These are phyloP conservation scores for Nakaseomyces kungkrabaensis DNA, from an alignment of 1,139 yeast species.

Conservation along the genomic window DNA sequence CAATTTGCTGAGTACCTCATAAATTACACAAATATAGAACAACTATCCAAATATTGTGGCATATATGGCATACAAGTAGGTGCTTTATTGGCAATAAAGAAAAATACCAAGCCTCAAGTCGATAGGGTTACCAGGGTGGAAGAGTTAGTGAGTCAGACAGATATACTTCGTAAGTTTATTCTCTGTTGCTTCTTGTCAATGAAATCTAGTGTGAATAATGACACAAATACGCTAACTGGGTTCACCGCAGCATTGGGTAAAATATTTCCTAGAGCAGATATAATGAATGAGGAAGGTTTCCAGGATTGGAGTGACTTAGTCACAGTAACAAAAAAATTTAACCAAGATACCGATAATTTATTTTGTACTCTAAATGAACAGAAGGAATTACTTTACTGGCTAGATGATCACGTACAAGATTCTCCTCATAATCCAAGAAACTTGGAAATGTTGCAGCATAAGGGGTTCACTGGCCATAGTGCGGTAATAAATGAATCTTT, in stretches of 20 bases:
- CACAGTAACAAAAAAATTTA: background rate
- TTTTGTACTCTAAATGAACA: background rate
- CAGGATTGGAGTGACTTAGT: background rate
- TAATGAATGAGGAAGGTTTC: background rate
- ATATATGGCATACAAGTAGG: background rate
- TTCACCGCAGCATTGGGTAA: background rate
- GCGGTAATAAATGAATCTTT: background rate
- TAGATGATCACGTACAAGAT: background rate
- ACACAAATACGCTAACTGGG: background rate
- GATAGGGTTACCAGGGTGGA: background rate
- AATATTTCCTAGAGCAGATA: background rate
- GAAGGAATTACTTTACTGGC: background rate
- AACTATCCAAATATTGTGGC: constrained; percentile 1
- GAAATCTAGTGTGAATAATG: background rate
- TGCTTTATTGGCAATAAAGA: background rate
- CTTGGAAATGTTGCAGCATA: background rate
- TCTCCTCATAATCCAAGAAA: background rate
- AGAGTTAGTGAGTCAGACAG: background rate
- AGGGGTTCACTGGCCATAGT: background rate
- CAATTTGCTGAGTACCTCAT: background rate
- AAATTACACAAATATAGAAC: background rate
- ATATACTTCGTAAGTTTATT: background rate
- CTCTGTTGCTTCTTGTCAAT: background rate
- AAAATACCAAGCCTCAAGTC: background rate
- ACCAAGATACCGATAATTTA: background rate